Evolutionary conservation across 139 green algal species (phyloP).

Genomic region (Deuterostichococcus epilithicus): DNA sequence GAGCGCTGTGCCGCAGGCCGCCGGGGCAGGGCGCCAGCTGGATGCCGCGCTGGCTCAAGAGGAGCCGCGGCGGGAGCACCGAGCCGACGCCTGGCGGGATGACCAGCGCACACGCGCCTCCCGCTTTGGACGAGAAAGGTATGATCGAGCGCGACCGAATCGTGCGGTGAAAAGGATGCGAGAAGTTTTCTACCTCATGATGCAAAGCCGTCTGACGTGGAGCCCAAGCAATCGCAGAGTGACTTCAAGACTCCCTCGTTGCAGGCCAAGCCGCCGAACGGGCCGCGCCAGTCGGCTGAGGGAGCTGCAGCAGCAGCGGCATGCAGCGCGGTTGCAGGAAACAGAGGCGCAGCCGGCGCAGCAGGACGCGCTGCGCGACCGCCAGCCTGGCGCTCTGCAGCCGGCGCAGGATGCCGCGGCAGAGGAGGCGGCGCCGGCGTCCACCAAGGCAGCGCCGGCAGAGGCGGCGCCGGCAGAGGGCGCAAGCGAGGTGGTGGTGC

Average conservation of each 20-base stretch:
- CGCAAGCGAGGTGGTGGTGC: background rate
- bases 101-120: background rate
- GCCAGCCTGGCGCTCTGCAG: background rate
- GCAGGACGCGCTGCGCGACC: background rate
- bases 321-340: background rate
- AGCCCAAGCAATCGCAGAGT: too few species aligned
- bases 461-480: background rate
- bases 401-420: too few species aligned
- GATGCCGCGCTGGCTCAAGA: background rate
- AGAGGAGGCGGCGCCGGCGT: background rate
- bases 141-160: too few species aligned
- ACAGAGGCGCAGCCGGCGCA: background rate
- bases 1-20: too few species aligned
- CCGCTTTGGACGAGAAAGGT: background rate
- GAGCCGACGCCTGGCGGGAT: background rate
- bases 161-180: too few species aligned
- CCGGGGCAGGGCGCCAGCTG: too few species aligned
- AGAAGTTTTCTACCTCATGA: too few species aligned
- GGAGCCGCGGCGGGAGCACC: background rate
- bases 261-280: background rate
- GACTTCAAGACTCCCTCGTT: background rate
- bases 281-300: background rate
- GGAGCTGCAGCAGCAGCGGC: constrained; percentile 11
- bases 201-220: too few species aligned
- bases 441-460: background rate